These are phyloP conservation scores for Candida parachauliodes DNA, from an alignment of 805 yeast species.

Conservation along the genomic window DNA sequence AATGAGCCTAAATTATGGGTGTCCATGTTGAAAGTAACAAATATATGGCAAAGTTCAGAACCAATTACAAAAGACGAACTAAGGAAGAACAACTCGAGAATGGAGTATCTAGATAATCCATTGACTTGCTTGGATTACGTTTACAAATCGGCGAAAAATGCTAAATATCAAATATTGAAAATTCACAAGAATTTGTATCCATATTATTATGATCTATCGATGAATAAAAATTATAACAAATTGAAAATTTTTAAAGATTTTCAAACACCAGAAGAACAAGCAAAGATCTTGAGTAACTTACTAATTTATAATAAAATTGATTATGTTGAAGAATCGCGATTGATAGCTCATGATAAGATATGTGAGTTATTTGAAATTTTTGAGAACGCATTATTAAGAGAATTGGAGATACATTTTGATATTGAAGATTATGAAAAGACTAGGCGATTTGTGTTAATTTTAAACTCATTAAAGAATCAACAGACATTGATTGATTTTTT, in stretches of 20 bases:
- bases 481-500: conserved; percentile 43
- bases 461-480: conserved; percentile 34
- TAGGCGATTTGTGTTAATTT: conserved; percentile 29
- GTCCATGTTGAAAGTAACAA: conserved; percentile 30
- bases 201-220: conserved; percentile 44
- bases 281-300: conserved; percentile 41
- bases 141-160: conserved; percentile 24
- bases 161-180: conserved; percentile 35
- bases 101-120: conserved; percentile 19
- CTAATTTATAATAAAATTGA: conserved; percentile 35
- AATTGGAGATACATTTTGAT: conserved; percentile 58
- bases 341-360: conserved; percentile 38
- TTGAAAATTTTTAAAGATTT: conserved; percentile 45
- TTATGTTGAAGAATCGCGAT: conserved; percentile 25
- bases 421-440: conserved; percentile 41
- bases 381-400: conserved; percentile 65
- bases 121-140: conserved; percentile 31
- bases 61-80: conserved; percentile 7
- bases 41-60: conserved; percentile 31
- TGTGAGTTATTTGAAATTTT: conserved; percentile 62
- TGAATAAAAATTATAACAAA: conserved; percentile 37
- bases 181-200: conserved; percentile 38
- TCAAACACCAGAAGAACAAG: conserved; percentile 51
- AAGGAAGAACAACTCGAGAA: conserved; percentile 1
- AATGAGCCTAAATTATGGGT: conserved; percentile 41